phyloP scores from a whole-genome alignment of 768 basidiomycete species.

The Strobilomyces confusus region DNA sequence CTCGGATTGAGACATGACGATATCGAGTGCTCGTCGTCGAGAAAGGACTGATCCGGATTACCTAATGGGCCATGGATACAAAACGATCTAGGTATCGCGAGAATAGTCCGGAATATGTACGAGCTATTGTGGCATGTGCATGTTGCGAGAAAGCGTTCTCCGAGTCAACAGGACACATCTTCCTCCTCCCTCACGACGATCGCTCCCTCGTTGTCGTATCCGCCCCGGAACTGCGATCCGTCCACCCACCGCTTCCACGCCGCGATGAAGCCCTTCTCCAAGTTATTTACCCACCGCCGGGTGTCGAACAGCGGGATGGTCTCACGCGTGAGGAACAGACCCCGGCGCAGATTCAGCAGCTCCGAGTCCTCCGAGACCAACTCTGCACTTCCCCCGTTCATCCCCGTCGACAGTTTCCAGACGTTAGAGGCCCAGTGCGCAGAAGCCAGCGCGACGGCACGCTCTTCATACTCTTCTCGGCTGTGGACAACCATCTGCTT shows the following conservation, averaged over 20 bases:
- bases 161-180: not conserved
- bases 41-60: not conserved
- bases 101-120: too few relatives aligned
- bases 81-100: too few relatives aligned
- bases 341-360: constrained; percentile 37
- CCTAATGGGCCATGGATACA: too few relatives aligned
- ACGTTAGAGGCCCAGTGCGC: constrained; percentile 21
- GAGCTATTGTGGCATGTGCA: too few relatives aligned
- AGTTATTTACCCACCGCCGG: constrained; percentile 40
- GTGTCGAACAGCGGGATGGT: constrained; percentile 48
- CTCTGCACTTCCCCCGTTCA: not conserved
- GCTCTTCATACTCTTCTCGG: constrained; percentile 42
- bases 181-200: constrained; percentile 32
- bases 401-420: constrained; percentile 1
- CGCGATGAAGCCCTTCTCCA: constrained; percentile 41
- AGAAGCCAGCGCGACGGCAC: constrained; percentile 40
- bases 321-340: constrained; percentile 40
- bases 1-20: constrained; percentile 14
- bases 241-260: constrained; percentile 49
- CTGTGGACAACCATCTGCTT: constrained; percentile 43
- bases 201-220: constrained; percentile 30
- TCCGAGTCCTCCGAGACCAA: constrained; percentile 24
- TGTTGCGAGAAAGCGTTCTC: too few relatives aligned
- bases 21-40: not conserved
- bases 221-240: constrained; percentile 33